Base-by-base conservation (phyloP, 805 yeast genomes). In the Starmera pachycereana region DNA sequence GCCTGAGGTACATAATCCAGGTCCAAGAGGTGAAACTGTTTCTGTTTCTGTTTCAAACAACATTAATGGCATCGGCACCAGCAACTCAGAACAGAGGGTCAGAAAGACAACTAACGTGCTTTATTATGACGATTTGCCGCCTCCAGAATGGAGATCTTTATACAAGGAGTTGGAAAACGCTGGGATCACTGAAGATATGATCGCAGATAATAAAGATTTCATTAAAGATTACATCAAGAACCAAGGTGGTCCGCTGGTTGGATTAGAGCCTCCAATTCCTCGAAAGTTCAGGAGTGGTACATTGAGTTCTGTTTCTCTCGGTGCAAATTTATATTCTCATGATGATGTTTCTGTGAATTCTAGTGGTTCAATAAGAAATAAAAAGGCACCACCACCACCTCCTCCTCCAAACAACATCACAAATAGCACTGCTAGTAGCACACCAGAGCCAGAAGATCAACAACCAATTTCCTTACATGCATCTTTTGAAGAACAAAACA, bases 171-270 rank as follows among this genome's bases (percentile, higher is more conserved):
- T 86, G 40, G 90, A 80, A 33, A 68, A 72, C 14, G 81, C 82
- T 40, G 96, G 96, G 1, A 86, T 86, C 42, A 60, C 85, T 1
- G 94, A 86, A 52, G 95, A 85, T 48, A 81, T 83, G 89, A 85
- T 86, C 56, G 92, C 89, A 0, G 90, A 83, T 39, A 84, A 86
- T 54, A 68, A 88, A 43, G 84, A 82, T 44, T 84, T 85, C 56
- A 83, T 86, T 53, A 86, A 83, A 57, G 80, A 78, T 40, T 86
- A 82, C 53, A 82, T 86, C 43, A 63, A 76, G 4, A 67, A 79
- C 51, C 80, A 77, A 56, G 86, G 92, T 40, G 83, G 89, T 18
- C 81, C 92, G 29, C 63, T 90, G 59, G 81, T 81, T 27, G 94
- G 94, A 1, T 61, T 81, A 22, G 94, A 85, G 54, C 94, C 94